Evolutionary conservation across 345 rosid genomes (phyloP).

Genomic region (Litchi chinensis): DNA sequence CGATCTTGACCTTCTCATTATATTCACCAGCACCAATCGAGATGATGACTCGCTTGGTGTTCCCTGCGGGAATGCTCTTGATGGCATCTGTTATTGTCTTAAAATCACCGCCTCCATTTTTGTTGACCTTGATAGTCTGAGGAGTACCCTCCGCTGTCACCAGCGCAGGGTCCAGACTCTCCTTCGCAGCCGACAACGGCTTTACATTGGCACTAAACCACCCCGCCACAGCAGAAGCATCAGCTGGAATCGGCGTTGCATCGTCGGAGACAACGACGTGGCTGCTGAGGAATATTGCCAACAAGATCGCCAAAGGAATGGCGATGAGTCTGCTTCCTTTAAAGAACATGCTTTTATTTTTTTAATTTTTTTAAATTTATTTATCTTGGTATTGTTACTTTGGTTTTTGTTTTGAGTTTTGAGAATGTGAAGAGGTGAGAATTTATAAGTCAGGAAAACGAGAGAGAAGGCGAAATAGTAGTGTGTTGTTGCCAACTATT

Average conservation of each 20-base stretch:
- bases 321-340: neutral
- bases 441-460: too few species aligned
- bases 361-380: neutral
- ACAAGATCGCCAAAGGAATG: neutral
- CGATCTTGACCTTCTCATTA: constrained; percentile 54
- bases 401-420: too few species aligned
- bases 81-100: constrained; percentile 55
- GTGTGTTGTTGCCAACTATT: too few species aligned
- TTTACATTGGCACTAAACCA: constrained; percentile 50
- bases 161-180: constrained; percentile 46
- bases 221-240: constrained; percentile 18
- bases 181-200: constrained; percentile 36
- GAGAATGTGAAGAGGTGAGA: too few species aligned
- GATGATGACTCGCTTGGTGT: constrained; percentile 52
- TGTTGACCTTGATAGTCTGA: constrained; percentile 41
- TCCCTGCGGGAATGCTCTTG: constrained; percentile 44
- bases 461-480: too few species aligned
- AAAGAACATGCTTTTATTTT: neutral
- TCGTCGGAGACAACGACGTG: constrained; percentile 20
- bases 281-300: neutral
- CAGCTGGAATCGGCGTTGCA: constrained; percentile 40
- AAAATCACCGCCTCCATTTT: constrained; percentile 56
- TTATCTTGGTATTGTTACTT: too few species aligned
- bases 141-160: constrained; percentile 41
- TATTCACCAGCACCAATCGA: constrained; percentile 54